Base-by-base conservation (phyloP, 441 rosid species). In the Gossypium trilobum region DNA sequence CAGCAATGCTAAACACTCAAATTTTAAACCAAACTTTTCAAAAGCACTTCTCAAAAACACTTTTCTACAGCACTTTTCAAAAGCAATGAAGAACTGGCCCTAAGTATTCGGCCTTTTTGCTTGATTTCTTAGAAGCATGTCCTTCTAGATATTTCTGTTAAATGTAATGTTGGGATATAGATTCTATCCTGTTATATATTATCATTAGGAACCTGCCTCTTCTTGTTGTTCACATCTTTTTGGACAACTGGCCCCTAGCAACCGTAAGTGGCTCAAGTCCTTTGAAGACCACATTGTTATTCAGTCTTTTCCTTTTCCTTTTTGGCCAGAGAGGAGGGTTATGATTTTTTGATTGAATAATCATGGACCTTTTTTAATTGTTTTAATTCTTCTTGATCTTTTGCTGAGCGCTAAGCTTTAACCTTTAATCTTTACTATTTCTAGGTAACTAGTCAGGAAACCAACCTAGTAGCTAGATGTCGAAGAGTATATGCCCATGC, bases 401-500 rank as follows among this genome's bases (percentile, higher is more conserved):
- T 63, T 71, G 23, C 55, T 14, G 44, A 1, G 61, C 58, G 57
- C 57, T 69, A 61, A 14, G 48, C 10, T 61, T 48, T 50, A 59
- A 14, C 39, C 10, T 65, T 46, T 48, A 29, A 64, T 23, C 50
- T 63, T 23, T 54, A 19, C 57, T 39, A 5, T 23, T 39, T 62
- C 6, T 76, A 93, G 99, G 95, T 95, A 68, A 84, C 95, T 73
- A 89, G 87, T 79, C 87, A 79, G 57, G 99, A 95, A 85, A 88
- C 96, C 31, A 91, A 81, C 82, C 84, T 88, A 77, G 76, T 90
- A 80, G 98, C 99, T 72, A 86, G 92, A 84, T 93, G 99, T 78
- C 94, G 98, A 71, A 88, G 92, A 80, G 87, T 93, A 55, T 93
- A 95, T 83, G 91, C 95, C 44, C 98, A 95, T 85, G 99, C 98